Evolutionary conservation across 78 protist genomes (phyloP), one percentile per base, ranked within the genome.

Genomic region (Pigoraptor vietnamica): DNA sequence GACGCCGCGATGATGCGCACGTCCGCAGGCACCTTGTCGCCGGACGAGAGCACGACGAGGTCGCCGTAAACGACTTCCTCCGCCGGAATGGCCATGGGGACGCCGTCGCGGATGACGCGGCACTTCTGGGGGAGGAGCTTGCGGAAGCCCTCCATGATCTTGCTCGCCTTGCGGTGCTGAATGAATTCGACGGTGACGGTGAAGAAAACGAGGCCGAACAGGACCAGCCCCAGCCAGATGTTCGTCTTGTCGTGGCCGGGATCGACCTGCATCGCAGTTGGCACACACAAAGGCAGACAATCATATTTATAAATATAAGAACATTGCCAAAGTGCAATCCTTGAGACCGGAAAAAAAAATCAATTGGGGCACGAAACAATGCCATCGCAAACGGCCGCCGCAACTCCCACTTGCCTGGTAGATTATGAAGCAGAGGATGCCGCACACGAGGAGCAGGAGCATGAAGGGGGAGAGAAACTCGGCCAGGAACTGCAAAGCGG

Each of bases 1-100:
- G 6, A 0, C 24, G 81, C 24, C n/a, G 93, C 86, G 38, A 97
- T 0, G 33, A 96, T 1, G 32, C 98, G 94, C 6, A 95, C 23
- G 48, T 98, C 99, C 2, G 98, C 97, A 1, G 98, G 98, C 2
- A 97, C 48, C 84, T 83, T 87, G 86, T 89, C 87, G 29, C 99
- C 99, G 24, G 2, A 29, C 33, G 14, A 34, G 67, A 97, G 9
- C 39, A 67, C 37, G 33, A 96, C 90, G 29, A 98, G 29, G 93
- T 98, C 99, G 2, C 90, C 90, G 10, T 39, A 67, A 40, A 87
- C 90, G 36, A 87, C 35, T 6, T 39, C 29, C 0, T 24, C 9
- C 1, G 87, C 87, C 37, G 34, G 38, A 34, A 82, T 23, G 34
- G 2, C 34, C 36, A 38, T 36, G 36, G 55, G 14, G 35, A 0